These are phyloP conservation scores for Marasmius sp. DNA, from an alignment of 1,284 basidiomycete genomes.

Conservation along the genomic window DNA sequence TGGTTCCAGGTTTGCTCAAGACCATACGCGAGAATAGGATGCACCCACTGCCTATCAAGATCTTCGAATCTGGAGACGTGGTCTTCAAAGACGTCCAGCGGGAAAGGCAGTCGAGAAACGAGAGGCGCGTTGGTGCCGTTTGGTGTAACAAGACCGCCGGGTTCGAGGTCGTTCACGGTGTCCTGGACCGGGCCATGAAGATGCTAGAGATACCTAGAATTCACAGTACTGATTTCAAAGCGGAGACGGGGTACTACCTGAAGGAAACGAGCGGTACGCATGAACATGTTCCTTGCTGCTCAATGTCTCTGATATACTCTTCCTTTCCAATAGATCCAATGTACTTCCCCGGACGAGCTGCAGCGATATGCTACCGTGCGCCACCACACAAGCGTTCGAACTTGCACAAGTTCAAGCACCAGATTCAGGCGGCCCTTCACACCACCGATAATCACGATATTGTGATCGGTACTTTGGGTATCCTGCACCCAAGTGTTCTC, in stretches of 20 bases:
- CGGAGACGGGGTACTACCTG: slow-evolving; percentile 87
- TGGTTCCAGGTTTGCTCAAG: slow-evolving; percentile 95
- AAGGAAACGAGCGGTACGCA: slow-evolving; percentile 77
- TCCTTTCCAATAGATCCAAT: slow-evolving; percentile 63
- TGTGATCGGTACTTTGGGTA: slow-evolving; percentile 82
- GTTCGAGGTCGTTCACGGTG: slow-evolving; percentile 95
- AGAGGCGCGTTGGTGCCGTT: slow-evolving; percentile 84
- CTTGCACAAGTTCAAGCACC: slow-evolving; percentile 30
- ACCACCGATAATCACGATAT: slow-evolving; percentile 47
- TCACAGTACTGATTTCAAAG: slow-evolving; percentile 52
- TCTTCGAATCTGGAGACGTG: slow-evolving; percentile 95
- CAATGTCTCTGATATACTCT: neutral
- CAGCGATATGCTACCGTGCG: slow-evolving; percentile 85
- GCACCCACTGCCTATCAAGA: slow-evolving; percentile 87
- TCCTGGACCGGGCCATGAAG: slow-evolving; percentile 93
- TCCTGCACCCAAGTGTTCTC: slow-evolving; percentile 89
- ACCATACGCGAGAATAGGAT: slow-evolving; percentile 96
- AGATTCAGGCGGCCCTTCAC: slow-evolving; percentile 35
- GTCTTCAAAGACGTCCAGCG: slow-evolving; percentile 81
- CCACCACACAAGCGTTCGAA: slow-evolving; percentile 36
- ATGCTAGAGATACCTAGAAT: slow-evolving; percentile 90
- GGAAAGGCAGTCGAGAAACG: slow-evolving; percentile 88
- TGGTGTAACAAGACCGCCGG: slow-evolving; percentile 97
- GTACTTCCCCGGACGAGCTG: slow-evolving; percentile 94
- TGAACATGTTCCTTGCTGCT: neutral